Evolutionary conservation across 768 basidiomycete species (phyloP), one percentile per base, ranked within the genome.

Genomic region (Russula brevipes): DNA sequence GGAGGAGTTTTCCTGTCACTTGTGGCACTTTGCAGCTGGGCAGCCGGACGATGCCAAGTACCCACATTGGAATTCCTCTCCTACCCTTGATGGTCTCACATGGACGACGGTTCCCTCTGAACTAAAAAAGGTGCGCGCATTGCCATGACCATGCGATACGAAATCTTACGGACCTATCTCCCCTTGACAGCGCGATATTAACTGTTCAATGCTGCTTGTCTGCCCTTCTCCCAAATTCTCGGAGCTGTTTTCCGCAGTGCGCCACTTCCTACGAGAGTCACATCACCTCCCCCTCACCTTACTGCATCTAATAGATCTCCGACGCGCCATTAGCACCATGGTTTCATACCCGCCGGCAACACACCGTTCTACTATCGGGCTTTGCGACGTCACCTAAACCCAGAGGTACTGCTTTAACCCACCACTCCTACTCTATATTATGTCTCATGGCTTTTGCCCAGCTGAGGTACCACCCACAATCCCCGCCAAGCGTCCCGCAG

Each of bases 21-120:
- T 67, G 5, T 66, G 67, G 54, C 67, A 68, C 59, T 57, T 67
- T 19, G 67, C 67, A 8, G 67, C 67, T 30, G 67, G 61, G 7
- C 45, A 68, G 31, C 67, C 67, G 30, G 67, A 68, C 44, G 51
- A 44, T 49, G 58, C 67, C 36, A 57, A 55, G 47, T 33, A 47
- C 16, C 67, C 67, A 39, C 24, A 14, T 33, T 64, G 56, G 46
- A 68, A 68, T 47, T 30, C 11, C 17, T 63, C 55, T 12, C 42
- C 61, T 12, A 24, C 58, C 38, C 66, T 68, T 42, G 67, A 68
- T 49, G 50, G 39, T 24, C 61, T 68, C 46, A 59, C 61, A 44
- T 68, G 67, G 67, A 24, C 41, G 31, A 66, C 54, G 5, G 6
- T 68, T 16, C 61, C 66, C 16, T 17, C 31, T 16, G 67, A 68